phyloP scores from a whole-genome alignment of 768 basidiomycete genomes.

The Lentinula aciculospora region DNA sequence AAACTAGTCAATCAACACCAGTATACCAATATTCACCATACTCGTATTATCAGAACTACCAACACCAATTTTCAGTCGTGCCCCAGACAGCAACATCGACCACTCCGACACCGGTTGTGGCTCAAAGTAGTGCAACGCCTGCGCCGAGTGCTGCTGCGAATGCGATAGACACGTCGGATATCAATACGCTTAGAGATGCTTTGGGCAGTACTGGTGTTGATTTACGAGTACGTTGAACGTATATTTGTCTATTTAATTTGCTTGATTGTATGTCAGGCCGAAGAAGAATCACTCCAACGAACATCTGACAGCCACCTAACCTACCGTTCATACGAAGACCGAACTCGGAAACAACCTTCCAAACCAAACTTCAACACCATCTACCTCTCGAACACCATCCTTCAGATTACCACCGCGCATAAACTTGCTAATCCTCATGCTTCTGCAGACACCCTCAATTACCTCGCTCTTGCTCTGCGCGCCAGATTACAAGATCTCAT shows the following conservation, averaged over 20 bases:
- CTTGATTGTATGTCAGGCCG: conserved; percentile 51
- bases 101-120: conserved; percentile 19
- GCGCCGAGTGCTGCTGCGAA: conserved; percentile 21
- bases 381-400: conserved; percentile 62
- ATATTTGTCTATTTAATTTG: not conserved
- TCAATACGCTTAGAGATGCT: conserved; percentile 78
- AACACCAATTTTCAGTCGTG: not conserved
- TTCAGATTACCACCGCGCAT: conserved; percentile 59
- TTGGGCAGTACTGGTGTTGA: conserved; percentile 85
- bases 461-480: conserved; percentile 75
- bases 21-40: conserved; percentile 24
- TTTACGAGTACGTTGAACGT: conserved; percentile 47
- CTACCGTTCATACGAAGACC: conserved; percentile 71
- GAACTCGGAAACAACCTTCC: conserved; percentile 68
- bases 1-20: conserved; percentile 31
- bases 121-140: conserved; percentile 17
- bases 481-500: conserved; percentile 68
- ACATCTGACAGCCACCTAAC: conserved; percentile 54
- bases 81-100: conserved; percentile 26
- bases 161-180: conserved; percentile 30
- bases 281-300: conserved; percentile 77
- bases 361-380: conserved; percentile 67
- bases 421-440: conserved; percentile 47
- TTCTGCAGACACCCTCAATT: conserved; percentile 69
- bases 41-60: conserved; percentile 37